phyloP scores from a whole-genome alignment of 2,329 filamentous ascomycete genomes.

The Coniochaeta sp. region DNA sequence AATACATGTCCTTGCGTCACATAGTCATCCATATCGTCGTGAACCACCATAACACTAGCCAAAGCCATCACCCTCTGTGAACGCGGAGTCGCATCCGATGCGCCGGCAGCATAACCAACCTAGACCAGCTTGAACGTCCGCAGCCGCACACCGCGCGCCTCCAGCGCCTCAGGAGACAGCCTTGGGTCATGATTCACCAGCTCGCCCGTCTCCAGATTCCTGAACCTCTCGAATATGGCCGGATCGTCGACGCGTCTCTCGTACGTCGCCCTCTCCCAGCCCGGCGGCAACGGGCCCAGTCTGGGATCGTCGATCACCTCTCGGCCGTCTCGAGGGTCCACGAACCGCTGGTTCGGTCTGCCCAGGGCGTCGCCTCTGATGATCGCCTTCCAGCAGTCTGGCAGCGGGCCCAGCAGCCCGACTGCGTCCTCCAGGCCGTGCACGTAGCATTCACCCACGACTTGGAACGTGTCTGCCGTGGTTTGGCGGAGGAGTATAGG shows the following conservation, averaged over 20 bases:
- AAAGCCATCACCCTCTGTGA: too few species aligned
- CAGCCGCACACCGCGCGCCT: neutral
- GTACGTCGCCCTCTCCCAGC: neutral
- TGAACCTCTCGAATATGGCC: neutral
- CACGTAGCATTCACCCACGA: constrained; percentile 18
- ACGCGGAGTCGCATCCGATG: too few species aligned
- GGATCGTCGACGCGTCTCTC: neutral
- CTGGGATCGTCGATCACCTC: constrained; percentile 1
- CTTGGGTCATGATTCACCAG: constrained; percentile 1
- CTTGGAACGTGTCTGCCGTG: constrained; percentile 8
- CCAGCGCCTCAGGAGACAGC: neutral
- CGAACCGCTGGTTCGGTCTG: neutral
- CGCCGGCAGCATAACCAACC: neutral
- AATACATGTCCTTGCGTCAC: too few species aligned
- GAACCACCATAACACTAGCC: too few species aligned
- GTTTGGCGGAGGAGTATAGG: neutral
- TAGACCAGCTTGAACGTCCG: neutral
- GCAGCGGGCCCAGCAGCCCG: constrained; percentile 3
- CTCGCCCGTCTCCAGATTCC: neutral
- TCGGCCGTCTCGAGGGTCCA: neutral
- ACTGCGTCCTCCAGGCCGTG: constrained; percentile 15
- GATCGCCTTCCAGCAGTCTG: neutral
- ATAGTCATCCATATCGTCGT: too few species aligned
- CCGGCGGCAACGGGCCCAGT: neutral
- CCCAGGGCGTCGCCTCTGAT: neutral